These are phyloP conservation scores for Amanita pallidorosea DNA, from an alignment of 768 basidiomycete genomes.

Conservation along the genomic window DNA sequence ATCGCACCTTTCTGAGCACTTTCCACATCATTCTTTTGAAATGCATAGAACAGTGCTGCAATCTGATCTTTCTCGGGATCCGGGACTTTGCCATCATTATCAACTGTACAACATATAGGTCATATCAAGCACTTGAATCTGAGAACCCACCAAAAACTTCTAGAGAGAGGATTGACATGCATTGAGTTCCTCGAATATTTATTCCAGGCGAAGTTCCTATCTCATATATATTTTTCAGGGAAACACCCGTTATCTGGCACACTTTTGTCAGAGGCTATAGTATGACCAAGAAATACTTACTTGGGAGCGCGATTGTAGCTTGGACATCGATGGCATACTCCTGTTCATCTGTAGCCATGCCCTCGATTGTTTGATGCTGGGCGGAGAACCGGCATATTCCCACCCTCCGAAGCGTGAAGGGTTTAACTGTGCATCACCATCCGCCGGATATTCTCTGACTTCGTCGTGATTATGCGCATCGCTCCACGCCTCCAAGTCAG, in stretches of 20 bases:
- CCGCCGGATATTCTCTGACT: background rate
- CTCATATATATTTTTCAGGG: constrained; percentile 64
- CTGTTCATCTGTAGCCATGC: constrained; percentile 37
- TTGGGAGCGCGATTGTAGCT: constrained; percentile 35
- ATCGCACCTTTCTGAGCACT: constrained; percentile 38
- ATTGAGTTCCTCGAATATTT: constrained; percentile 43
- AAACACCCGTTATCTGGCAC: constrained; percentile 57
- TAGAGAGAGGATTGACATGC: constrained; percentile 71
- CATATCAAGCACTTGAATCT: background rate
- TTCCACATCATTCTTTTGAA: constrained; percentile 39
- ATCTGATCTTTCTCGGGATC: constrained; percentile 60
- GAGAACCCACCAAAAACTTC: constrained; percentile 69
- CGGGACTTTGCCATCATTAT: constrained; percentile 47
- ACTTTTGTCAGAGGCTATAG: background rate
- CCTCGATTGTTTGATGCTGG: constrained; percentile 42
- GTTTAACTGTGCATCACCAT: constrained; percentile 9
- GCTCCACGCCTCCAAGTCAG: constrained; percentile 53
- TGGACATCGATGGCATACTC: constrained; percentile 8
- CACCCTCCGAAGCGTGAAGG: constrained; percentile 44
- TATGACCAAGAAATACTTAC: constrained; percentile 18
- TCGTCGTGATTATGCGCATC: background rate
- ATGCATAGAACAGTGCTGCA: constrained; percentile 61
- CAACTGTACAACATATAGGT: constrained; percentile 29
- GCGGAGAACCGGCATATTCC: constrained; percentile 73
- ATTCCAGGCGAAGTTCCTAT: constrained; percentile 39